Base-by-base conservation (phyloP, 2,329 filamentous ascomycete genomes). In the Graphiopsis chlorocephala region DNA sequence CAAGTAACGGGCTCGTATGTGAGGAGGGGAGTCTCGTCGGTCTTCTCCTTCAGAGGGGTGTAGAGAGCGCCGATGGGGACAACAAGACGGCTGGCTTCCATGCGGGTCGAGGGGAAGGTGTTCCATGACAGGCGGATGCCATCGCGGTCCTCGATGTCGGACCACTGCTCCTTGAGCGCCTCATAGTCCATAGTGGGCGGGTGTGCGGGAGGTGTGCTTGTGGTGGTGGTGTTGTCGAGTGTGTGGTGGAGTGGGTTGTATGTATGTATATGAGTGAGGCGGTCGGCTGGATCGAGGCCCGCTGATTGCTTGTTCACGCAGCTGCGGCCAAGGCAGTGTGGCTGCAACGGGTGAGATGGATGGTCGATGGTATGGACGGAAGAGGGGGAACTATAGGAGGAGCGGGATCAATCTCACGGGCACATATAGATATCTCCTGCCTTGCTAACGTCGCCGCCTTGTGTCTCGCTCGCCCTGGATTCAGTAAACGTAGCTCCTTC, bases 51-150 rank as follows among this genome's bases (percentile, higher is more conserved):
- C 73, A 97, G 82, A 5, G 94, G 93, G 2, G 94, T 99, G 80
- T 98, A 98, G 56, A 97, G 86, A 70, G 93, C 93, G 77, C 93
- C 95, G 74, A 99, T 97, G 67, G 95, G 95, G 38, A 98, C 95
- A 17, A 76, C 73, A 62, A 76, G 72, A 31, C 74, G 70, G 68
- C 72, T 74, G 65, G 74, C 74, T 64, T 76, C 93, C 93, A 99
- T 97, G 78, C 95, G 92, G 75, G 94, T 94, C 83, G 93, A 97
- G 58, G 95, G 95, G 75, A 99, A 96, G 67, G 96, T 96, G 78
- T 99, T 99, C 95, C 95, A 99, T 81, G 94, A 97, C 70, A 99
- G 85, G 68, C 95, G 89, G 75, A 98, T 88, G 67, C 95, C 95
- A 87, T 99, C 95, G 72, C 92, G 89, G 76, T 99, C 95, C 83